These are phyloP conservation scores for Waltergamsia citrina DNA, from an alignment of 2,329 filamentous ascomycete species.

Conservation along the genomic window DNA sequence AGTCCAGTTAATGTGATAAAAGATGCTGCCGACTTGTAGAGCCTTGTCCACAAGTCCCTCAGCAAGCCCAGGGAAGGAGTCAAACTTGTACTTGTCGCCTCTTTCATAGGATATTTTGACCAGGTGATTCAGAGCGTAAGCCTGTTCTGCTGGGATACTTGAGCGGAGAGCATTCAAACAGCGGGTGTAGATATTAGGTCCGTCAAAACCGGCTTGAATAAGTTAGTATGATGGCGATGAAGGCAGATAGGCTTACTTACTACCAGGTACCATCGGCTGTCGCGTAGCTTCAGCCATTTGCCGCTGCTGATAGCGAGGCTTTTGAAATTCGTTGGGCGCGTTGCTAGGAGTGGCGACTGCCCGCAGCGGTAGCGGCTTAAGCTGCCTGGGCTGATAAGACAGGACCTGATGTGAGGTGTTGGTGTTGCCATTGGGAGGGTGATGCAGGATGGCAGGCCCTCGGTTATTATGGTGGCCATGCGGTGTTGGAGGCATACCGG, in stretches of 20 bases:
- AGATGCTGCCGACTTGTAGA: conserved; percentile 66
- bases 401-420: conserved; percentile 51
- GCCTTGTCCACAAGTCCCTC: conserved; percentile 83
- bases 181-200: conserved; percentile 84
- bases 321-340: conserved; percentile 55
- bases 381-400: conserved; percentile 59
- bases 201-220: conserved; percentile 49
- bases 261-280: conserved; percentile 48
- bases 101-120: conserved; percentile 94
- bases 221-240: conserved; percentile 5
- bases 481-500: conserved; percentile 7
- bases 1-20: conserved; percentile 75
- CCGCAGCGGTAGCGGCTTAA: conserved; percentile 56
- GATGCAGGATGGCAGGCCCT: conserved; percentile 36
- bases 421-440: conserved; percentile 45
- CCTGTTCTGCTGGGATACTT: conserved; percentile 68
- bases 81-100: conserved; percentile 92
- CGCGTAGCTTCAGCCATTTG: conserved; percentile 21
- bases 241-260: conserved; percentile 30
- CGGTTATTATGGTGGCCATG: conserved; percentile 23
- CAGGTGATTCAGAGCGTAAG: conserved; percentile 87
- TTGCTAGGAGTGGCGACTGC: conserved; percentile 68
- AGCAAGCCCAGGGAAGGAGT: conserved; percentile 79
- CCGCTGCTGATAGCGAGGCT: conserved; percentile 31
- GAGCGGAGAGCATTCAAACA: conserved; percentile 79